Conservation (phyloP, 768 basidiomycete species). For the Boletellus emodensis region DNA sequence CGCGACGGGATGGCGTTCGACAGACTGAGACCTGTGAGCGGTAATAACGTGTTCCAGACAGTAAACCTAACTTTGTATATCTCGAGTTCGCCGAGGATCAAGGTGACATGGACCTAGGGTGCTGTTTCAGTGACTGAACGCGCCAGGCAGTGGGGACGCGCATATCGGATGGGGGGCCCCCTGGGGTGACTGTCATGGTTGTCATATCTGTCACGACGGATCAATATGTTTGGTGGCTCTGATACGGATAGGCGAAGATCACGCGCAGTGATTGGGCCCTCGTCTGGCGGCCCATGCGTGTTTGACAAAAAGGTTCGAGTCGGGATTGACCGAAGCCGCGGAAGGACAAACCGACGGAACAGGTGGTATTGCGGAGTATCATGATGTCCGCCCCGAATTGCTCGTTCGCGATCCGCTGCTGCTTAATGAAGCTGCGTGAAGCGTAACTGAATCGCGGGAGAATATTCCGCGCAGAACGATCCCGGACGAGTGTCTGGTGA, state of each 20-base stretch:
- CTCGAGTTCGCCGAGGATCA: background rate
- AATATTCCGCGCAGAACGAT: background rate
- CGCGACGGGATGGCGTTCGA: slow-evolving; percentile 9
- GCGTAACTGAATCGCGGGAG: background rate
- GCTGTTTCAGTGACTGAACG: too few relatives aligned
- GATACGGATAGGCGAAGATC: slow-evolving; percentile 22
- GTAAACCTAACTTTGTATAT: slow-evolving; percentile 20
- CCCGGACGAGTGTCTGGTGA: background rate
- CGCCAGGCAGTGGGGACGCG: too few relatives aligned
- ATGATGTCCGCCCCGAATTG: too few relatives aligned
- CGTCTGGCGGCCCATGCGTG: background rate
- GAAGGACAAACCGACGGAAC: slow-evolving; percentile 14
- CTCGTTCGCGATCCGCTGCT: slow-evolving; percentile 14
- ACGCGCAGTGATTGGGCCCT: slow-evolving; percentile 12
- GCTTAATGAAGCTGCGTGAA: background rate
- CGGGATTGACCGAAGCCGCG: slow-evolving; percentile 25
- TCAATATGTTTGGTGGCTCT: background rate
- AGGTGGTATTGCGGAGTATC: background rate
- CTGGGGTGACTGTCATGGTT: background rate
- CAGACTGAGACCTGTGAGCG: slow-evolving; percentile 1
- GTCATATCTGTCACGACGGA: slow-evolving; percentile 1
- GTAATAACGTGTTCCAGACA: slow-evolving; percentile 5
- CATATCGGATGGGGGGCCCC: background rate
- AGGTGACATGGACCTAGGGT: background rate
- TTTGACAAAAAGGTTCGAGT: background rate